A percentile compares a stretch with the other conserved stretches of the same genome.
Conservation (phyloP, 306 rosid genomes). For the Sesbania bispinosa region DNA sequence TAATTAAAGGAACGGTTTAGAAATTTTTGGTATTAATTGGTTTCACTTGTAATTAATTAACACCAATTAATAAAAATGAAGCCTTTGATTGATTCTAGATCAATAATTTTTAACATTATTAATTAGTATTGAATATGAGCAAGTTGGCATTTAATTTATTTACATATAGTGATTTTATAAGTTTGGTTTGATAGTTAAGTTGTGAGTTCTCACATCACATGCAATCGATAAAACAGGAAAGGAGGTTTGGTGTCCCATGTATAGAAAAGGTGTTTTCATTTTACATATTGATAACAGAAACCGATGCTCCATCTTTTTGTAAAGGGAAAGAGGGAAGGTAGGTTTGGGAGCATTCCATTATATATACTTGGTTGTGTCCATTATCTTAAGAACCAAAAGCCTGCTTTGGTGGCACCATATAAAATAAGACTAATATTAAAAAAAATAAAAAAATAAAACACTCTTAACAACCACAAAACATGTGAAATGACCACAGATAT, state of each 20-base stretch:
- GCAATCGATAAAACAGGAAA: constrained; percentile 21
- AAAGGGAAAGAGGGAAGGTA: constrained; percentile 27
- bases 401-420: constrained; percentile 31
- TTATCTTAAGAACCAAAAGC: constrained; percentile 16
- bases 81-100: constrained; percentile 3
- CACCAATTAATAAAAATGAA: too few species aligned
- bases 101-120: neutral
- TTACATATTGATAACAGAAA: constrained; percentile 32
- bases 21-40: neutral
- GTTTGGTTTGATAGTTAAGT: constrained; percentile 22
- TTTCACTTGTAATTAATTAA: too few species aligned
- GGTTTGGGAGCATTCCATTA: constrained; percentile 35
- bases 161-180: neutral
- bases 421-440: constrained; percentile 24
- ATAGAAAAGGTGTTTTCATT: constrained; percentile 40
- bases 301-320: constrained; percentile 26
- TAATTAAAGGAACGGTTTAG: neutral
- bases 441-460: too few species aligned
- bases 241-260: constrained; percentile 20
- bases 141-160: neutral
- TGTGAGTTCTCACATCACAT: constrained; percentile 37
- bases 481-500: constrained; percentile 41
- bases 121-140: neutral
- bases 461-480: constrained; percentile 34
- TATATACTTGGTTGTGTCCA: constrained; percentile 30